phyloP scores from a whole-genome alignment of 1,139 yeast species.

The Blastobotrys elegans region DNA sequence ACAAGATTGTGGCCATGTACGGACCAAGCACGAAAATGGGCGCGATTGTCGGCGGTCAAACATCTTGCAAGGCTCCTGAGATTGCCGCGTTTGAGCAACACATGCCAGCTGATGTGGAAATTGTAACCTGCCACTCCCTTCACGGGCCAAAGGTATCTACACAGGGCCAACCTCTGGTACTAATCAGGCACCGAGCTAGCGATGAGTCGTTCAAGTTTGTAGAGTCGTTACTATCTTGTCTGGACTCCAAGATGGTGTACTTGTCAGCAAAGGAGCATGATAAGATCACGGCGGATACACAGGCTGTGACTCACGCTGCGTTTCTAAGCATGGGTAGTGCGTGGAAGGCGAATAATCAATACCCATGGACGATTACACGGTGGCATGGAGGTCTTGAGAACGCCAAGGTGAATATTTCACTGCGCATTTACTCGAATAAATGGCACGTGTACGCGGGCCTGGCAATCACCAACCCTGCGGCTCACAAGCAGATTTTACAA shows the following conservation, averaged over 20 bases:
- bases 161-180: conserved; percentile 86
- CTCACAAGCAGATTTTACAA: conserved; percentile 86
- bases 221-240: conserved; percentile 58
- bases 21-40: conserved; percentile 87
- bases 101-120: conserved; percentile 73
- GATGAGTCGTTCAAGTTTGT: conserved; percentile 57
- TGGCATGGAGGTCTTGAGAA: conserved; percentile 95
- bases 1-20: conserved; percentile 61
- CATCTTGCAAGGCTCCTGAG: conserved; percentile 91
- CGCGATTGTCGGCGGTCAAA: conserved; percentile 96
- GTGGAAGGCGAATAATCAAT: conserved; percentile 77
- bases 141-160: conserved; percentile 93
- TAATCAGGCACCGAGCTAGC: conserved; percentile 68
- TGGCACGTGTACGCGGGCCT: conserved; percentile 99
- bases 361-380: conserved; percentile 86
- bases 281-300: conserved; percentile 94
- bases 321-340: conserved; percentile 96
- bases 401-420: conserved; percentile 88
- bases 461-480: conserved; percentile 92
- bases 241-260: conserved; percentile 73
- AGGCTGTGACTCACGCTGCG: conserved; percentile 98
- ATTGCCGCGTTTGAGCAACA: conserved; percentile 74
- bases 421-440: conserved; percentile 84
- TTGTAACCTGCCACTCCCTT: conserved; percentile 81
- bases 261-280: conserved; percentile 85